phyloP scores from a whole-genome alignment of 148 eudicot genomes.

The Nepenthes mirabilis region DNA sequence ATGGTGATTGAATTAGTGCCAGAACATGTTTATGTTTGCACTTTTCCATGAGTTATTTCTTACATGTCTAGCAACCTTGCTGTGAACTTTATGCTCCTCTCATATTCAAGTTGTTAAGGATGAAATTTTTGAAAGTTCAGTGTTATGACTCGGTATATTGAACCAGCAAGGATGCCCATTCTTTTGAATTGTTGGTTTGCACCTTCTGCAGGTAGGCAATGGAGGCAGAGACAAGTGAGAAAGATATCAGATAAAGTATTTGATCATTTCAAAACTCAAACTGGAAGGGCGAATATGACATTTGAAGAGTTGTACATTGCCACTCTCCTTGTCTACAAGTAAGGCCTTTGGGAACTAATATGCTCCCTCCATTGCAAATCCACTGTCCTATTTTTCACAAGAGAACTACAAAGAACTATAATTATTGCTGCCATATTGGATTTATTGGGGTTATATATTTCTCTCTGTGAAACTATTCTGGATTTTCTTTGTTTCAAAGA shows the following conservation, averaged over 20 bases:
- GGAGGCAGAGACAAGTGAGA: constrained; percentile 60
- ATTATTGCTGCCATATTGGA: too few species aligned
- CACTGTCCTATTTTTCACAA: not conserved
- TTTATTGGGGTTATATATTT: too few species aligned
- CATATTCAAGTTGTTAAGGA: too few species aligned
- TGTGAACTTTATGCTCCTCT: too few species aligned
- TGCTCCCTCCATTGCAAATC: too few species aligned
- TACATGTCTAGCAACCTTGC: too few species aligned
- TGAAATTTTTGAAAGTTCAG: not conserved
- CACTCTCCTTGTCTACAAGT: constrained; percentile 83
- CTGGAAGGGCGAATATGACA: constrained; percentile 37
- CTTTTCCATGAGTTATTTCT: too few species aligned
- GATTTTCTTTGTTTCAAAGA: too few species aligned
- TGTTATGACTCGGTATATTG: not conserved
- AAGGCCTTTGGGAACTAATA: constrained; percentile 6
- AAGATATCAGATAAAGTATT: constrained; percentile 62
- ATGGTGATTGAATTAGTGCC: too few species aligned
- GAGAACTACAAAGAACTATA: too few species aligned
- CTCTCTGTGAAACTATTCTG: too few species aligned
- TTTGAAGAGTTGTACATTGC: constrained; percentile 88
- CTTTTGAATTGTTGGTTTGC: not conserved
- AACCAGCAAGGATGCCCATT: not conserved
- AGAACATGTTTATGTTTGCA: too few species aligned
- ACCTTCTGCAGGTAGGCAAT: constrained; percentile 50
- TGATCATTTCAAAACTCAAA: constrained; percentile 43